phyloP scores from a whole-genome alignment of 2,329 filamentous ascomycete genomes.

The Fusarium devonianum region DNA sequence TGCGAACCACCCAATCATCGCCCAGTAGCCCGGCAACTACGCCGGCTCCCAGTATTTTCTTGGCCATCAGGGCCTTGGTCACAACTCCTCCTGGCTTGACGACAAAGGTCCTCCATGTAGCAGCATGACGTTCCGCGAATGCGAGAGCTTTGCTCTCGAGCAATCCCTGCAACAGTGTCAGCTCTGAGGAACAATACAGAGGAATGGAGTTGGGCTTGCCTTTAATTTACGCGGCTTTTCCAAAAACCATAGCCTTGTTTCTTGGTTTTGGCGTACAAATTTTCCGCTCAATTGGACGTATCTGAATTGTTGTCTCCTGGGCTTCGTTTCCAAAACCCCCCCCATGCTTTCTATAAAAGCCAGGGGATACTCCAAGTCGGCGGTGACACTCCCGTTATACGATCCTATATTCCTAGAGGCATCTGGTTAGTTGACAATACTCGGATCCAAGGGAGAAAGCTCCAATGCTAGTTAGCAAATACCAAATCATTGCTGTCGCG shows the following conservation, averaged over 20 bases:
- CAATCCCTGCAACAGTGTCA: slow-evolving; percentile 16
- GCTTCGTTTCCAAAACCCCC: slow-evolving; percentile 4
- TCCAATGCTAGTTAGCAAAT: too few species aligned
- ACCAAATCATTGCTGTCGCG: slow-evolving; percentile 38
- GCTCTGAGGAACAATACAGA: neutral
- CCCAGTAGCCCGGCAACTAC: slow-evolving; percentile 9
- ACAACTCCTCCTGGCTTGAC: slow-evolving; percentile 28
- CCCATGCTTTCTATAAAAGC: slow-evolving; percentile 25
- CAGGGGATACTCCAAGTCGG: slow-evolving; percentile 34
- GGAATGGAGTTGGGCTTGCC: neutral
- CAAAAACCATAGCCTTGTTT: slow-evolving; percentile 39
- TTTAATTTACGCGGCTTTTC: slow-evolving; percentile 33
- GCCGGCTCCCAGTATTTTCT: neutral
- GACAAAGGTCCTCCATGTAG: slow-evolving; percentile 29
- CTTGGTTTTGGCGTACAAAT: slow-evolving; percentile 45
- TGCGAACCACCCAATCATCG: slow-evolving; percentile 25
- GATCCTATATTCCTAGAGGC: slow-evolving; percentile 32
- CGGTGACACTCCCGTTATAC: slow-evolving; percentile 24
- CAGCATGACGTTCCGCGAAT: slow-evolving; percentile 11
- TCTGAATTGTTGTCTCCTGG: slow-evolving; percentile 29
- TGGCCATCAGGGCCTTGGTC: too few species aligned
- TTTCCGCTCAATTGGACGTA: slow-evolving; percentile 47
- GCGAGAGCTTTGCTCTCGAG: slow-evolving; percentile 23
- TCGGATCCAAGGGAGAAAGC: too few species aligned
- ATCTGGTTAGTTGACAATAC: neutral